Evolutionary conservation across 495 filamentous ascomycete genomes (phyloP), one percentile per base, ranked within the genome.

Genomic region (Lasiosphaeris hirsuta): DNA sequence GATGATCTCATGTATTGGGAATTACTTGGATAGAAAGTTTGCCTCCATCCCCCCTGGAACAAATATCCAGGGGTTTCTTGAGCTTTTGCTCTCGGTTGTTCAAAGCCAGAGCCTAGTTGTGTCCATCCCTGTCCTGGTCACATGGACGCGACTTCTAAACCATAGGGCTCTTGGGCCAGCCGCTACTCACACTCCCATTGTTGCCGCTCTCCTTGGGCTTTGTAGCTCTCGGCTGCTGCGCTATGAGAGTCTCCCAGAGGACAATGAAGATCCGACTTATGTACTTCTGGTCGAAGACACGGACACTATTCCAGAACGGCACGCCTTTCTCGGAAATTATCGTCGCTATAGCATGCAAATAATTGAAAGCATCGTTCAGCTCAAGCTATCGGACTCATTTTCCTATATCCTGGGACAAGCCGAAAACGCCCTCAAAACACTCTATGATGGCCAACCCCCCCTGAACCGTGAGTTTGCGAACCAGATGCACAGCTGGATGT

Each of bases 291-390:
- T 89, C 49, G 91, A 96, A 58, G 94, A 99, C 68, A 90, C 96
- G 35, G 95, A 97, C 69, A 97, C 94, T 0, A 78, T 92, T 34
- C 95, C 95, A 1, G 95, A 99, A 69, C 80, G 89, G 19, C 94
- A 99, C 74, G 90, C 92, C 10, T 99, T 99, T 68, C 81, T 97
- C n/a, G 93, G 94, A 1, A 97, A 97, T 63, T 99, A 97, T 68
- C 79, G 92, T 18, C 83, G 95, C 45, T 97, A 95, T 63, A 94
- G 92, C 68, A 83, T 84, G 10, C 84, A 86, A 35, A 83, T 96
- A 5, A 88, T 97, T 46, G 92, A 97, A 70, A 79, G 78, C 33
- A 89, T 97, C 48, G 89, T 92, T 14, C 78, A 87, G 44, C 84
- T 87, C 56, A 83, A 87, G 57, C 86, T 91, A 10, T 81, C 87